Percentiles rank a stretch among this genome's conserved stretches.
Conservation (phyloP, 768 basidiomycete species). For the Russula ochroleuca region DNA sequence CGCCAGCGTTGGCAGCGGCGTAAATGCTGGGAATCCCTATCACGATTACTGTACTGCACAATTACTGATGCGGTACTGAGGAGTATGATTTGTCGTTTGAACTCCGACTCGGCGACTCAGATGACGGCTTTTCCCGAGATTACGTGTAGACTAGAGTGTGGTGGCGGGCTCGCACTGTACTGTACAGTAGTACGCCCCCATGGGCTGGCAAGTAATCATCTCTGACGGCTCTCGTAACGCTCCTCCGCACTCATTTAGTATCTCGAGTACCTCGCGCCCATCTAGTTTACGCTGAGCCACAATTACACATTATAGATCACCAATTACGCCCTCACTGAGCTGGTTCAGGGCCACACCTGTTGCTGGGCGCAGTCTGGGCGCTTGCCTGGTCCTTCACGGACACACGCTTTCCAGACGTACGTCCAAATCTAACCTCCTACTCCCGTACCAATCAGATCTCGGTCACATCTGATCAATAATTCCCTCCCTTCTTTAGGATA, state of each 20-base stretch:
- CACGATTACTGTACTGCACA: too few species aligned
- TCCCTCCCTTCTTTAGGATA: slow-evolving; percentile 33
- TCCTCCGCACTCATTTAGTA: slow-evolving; percentile 48
- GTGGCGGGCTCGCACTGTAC: too few species aligned
- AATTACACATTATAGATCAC: slow-evolving; percentile 50
- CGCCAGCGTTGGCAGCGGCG: too few species aligned
- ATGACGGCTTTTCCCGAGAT: too few species aligned
- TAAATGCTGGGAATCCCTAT: too few species aligned
- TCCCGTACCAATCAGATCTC: not conserved
- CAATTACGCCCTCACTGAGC: slow-evolving; percentile 83
- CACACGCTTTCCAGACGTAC: slow-evolving; percentile 70
- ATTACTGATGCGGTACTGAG: too few species aligned
- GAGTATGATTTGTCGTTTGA: too few species aligned
- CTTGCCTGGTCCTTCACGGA: slow-evolving; percentile 78
- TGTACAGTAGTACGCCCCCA: slow-evolving; percentile 96
- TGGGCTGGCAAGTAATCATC: slow-evolving; percentile 87
- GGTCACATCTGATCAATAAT: slow-evolving; percentile 31
- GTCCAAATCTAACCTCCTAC: slow-evolving; percentile 31
- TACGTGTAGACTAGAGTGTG: too few species aligned
- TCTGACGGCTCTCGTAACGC: slow-evolving; percentile 53
- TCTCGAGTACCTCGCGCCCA: not conserved
- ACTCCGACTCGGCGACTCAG: too few species aligned
- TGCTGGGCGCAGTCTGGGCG: too few species aligned
- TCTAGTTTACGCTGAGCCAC: not conserved
- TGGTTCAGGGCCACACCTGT: slow-evolving; percentile 80